These are phyloP conservation scores for Spirogloea muscicola DNA, from an alignment of 139 green algal species.

Conservation along the genomic window DNA sequence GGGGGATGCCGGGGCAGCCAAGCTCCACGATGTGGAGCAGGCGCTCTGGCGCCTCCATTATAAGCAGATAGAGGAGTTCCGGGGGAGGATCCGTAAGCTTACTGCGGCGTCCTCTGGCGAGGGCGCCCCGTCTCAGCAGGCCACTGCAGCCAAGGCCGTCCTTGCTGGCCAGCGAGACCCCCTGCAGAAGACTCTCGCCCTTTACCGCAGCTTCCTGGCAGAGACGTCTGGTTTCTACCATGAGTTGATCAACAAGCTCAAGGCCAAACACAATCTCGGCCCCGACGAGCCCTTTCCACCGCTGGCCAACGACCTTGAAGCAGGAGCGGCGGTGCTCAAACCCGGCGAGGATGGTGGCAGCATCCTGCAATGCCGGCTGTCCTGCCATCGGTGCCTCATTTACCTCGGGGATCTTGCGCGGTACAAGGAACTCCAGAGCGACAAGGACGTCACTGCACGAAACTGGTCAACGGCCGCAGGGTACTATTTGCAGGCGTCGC, in stretches of 20 bases:
- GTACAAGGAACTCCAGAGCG: conserved; percentile 35
- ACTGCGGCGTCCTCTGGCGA: not conserved
- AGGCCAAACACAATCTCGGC: conserved; percentile 9
- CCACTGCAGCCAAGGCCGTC: not conserved
- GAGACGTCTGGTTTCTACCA: conserved; percentile 46
- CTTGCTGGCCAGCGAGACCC: not conserved
- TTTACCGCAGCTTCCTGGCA: conserved; percentile 33
- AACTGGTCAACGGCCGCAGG: conserved; percentile 36
- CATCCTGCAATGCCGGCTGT: conserved; percentile 21
- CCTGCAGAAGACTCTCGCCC: conserved; percentile 24
- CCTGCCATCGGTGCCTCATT: conserved; percentile 42
- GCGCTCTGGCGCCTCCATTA: conserved; percentile 37
- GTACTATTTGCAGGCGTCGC: conserved; percentile 42
- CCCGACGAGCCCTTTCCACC: no score
- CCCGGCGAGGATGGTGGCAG: not conserved
- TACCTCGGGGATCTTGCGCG: conserved; percentile 43
- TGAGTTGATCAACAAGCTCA: conserved; percentile 41
- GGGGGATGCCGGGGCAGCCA: conserved; percentile 22
- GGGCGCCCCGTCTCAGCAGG: conserved; percentile 11
- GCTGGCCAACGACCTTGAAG: conserved; percentile 1
- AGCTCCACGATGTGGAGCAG: conserved; percentile 26
- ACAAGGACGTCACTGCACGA: not conserved
- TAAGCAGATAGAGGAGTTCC: conserved; percentile 46
- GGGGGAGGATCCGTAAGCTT: conserved; percentile 29
- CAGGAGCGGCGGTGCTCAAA: not conserved